A percentile compares a stretch with the other conserved stretches of the same genome.
Conservation (phyloP, 2,329 filamentous ascomycete genomes). For the Colletotrichum agaves region DNA sequence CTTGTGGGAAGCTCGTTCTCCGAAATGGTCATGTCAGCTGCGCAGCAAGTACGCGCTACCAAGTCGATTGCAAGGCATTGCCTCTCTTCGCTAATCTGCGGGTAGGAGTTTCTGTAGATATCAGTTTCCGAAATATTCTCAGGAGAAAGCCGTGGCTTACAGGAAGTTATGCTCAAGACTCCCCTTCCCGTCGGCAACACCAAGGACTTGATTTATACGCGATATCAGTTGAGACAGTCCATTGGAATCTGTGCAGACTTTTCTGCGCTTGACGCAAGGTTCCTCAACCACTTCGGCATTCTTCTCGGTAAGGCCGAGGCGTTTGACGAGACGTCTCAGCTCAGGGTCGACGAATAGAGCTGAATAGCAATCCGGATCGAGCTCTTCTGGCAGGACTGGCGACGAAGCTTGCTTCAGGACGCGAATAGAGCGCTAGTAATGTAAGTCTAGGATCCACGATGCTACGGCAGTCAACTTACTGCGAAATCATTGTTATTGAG, state of each 20-base stretch:
- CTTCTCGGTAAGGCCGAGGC: slow-evolving; percentile 37
- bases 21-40: slow-evolving; percentile 55
- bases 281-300: slow-evolving; percentile 28
- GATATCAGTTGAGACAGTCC: slow-evolving; percentile 40
- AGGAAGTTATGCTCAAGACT: slow-evolving; percentile 52
- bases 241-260: slow-evolving; percentile 41
- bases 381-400: slow-evolving; percentile 38
- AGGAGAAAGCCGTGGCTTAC: slow-evolving; percentile 52
- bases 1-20: background rate
- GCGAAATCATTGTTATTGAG: slow-evolving; percentile 56
- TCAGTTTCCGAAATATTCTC: background rate
- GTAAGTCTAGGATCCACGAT: slow-evolving; percentile 3
- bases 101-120: slow-evolving; percentile 52
- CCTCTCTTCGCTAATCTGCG: slow-evolving; percentile 56
- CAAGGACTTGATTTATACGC: slow-evolving; percentile 44
- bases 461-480: slow-evolving; percentile 46
- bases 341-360: slow-evolving; percentile 43
- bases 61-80: slow-evolving; percentile 64
- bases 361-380: slow-evolving; percentile 38
- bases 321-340: slow-evolving; percentile 41
- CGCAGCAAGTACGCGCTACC: slow-evolving; percentile 68
- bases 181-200: slow-evolving; percentile 40
- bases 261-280: slow-evolving; percentile 46
- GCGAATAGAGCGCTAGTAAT: slow-evolving; percentile 43
- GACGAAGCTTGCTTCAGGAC: slow-evolving; percentile 43